A percentile compares a stretch with the other conserved stretches of the same genome.
Evolutionary conservation across 2,329 filamentous ascomycete species (phyloP).

Genomic region (Aspergillus piperis): DNA sequence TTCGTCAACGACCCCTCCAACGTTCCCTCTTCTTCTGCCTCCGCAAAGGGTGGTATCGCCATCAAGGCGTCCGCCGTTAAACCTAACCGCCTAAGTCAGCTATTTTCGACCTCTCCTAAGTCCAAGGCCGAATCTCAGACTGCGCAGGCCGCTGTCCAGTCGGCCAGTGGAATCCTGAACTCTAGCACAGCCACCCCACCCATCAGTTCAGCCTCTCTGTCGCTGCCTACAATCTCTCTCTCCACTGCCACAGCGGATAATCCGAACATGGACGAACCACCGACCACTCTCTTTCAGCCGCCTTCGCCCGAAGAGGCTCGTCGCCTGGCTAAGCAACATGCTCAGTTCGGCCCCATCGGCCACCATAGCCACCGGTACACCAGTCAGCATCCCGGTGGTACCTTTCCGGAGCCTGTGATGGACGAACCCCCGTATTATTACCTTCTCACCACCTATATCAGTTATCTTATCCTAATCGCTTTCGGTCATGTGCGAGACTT

Average conservation of each 20-base stretch:
- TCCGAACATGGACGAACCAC: conserved; percentile 69
- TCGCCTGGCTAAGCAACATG: conserved; percentile 73
- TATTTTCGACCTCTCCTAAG: conserved; percentile 82
- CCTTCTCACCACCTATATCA: conserved; percentile 96
- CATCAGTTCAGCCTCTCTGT: conserved; percentile 71
- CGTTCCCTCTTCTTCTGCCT: conserved; percentile 52
- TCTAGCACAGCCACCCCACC: conserved; percentile 56
- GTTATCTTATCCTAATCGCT: conserved; percentile 92
- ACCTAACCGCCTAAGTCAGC: conserved; percentile 74
- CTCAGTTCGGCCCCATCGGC: conserved; percentile 86
- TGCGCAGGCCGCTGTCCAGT: conserved; percentile 63
- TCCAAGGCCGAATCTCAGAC: conserved; percentile 61
- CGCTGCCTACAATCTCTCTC: conserved; percentile 86
- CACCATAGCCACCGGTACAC: conserved; percentile 82
- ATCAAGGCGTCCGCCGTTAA: conserved; percentile 58
- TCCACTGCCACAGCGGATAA: conserved; percentile 81
- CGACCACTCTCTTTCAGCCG: conserved; percentile 83
- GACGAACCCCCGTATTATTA: conserved; percentile 97
- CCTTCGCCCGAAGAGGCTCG: conserved; percentile 80
- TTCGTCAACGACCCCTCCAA: conserved; percentile 54
- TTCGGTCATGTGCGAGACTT: conserved; percentile 96
- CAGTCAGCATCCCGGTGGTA: conserved; percentile 79
- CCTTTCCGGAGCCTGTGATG: conserved; percentile 79
- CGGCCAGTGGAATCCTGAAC: conserved; percentile 59
- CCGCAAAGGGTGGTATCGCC: conserved; percentile 56